phyloP scores from a whole-genome alignment of 768 basidiomycete genomes.

The Mycena venus region DNA sequence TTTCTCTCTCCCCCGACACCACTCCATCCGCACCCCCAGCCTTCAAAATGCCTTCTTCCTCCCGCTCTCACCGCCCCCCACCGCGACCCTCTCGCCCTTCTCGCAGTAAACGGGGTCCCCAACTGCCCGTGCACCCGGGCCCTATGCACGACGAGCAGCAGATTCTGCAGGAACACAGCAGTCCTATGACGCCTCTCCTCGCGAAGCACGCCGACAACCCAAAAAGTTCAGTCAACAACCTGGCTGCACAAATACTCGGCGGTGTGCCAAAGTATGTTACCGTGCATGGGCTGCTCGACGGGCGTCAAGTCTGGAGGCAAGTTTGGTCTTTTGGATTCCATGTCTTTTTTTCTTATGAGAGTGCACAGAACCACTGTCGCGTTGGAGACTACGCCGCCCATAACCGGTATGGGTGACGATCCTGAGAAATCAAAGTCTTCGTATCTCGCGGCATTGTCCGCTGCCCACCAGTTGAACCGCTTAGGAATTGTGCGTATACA shows the following conservation, averaged over 20 bases:
- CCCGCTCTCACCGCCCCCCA: slow-evolving; percentile 32
- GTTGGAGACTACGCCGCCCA: slow-evolving; percentile 51
- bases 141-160: slow-evolving; percentile 14
- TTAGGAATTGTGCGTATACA: slow-evolving; percentile 70
- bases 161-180: slow-evolving; percentile 1
- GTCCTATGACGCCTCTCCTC: slow-evolving; percentile 13
- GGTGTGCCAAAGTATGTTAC: slow-evolving; percentile 19
- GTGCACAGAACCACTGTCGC: slow-evolving; percentile 58
- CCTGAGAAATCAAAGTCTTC: slow-evolving; percentile 73
- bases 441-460: slow-evolving; percentile 81
- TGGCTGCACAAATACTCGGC: background rate
- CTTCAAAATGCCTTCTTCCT: slow-evolving; percentile 44
- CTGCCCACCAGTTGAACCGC: slow-evolving; percentile 76
- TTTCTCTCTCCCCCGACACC: slow-evolving; percentile 31
- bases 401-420: slow-evolving; percentile 76
- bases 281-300: slow-evolving; percentile 8
- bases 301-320: slow-evolving; percentile 27
- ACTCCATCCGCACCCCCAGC: slow-evolving; percentile 32
- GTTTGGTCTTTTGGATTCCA: background rate
- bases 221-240: slow-evolving; percentile 31
- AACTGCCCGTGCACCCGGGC: background rate
- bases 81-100: background rate
- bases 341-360: background rate
- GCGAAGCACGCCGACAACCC: slow-evolving; percentile 18
- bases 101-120: background rate